These are phyloP conservation scores for Pythium sukuiense DNA, from an alignment of 352 stramenopile species.

Conservation along the genomic window DNA sequence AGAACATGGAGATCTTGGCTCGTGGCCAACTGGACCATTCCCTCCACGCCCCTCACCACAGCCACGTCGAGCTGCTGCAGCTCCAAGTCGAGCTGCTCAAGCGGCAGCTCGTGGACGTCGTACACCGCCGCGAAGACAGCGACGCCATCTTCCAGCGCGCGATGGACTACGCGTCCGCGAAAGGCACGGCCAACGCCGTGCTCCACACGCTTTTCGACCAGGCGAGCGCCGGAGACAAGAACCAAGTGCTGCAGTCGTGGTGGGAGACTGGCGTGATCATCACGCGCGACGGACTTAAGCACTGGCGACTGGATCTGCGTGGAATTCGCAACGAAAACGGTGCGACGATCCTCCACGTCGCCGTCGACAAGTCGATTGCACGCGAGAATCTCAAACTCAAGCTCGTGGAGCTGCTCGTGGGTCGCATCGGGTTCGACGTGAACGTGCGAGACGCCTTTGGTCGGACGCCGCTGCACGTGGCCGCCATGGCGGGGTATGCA, in stretches of 20 bases:
- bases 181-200: slow-evolving; percentile 72
- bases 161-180: slow-evolving; percentile 59
- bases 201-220: slow-evolving; percentile 80
- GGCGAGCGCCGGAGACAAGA: slow-evolving; percentile 50
- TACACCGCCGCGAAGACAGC: slow-evolving; percentile 63
- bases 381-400: slow-evolving; percentile 68
- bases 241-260: slow-evolving; percentile 50
- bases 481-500: slow-evolving; percentile 60
- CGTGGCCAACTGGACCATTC: slow-evolving; percentile 30
- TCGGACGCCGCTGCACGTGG: slow-evolving; percentile 69
- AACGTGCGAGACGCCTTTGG: slow-evolving; percentile 74
- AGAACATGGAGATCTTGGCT: slow-evolving; percentile 58
- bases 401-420: slow-evolving; percentile 61
- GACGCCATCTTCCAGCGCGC: slow-evolving; percentile 60
- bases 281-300: slow-evolving; percentile 70
- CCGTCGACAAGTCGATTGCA: slow-evolving; percentile 66
- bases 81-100: slow-evolving; percentile 54
- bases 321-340: slow-evolving; percentile 65
- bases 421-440: slow-evolving; percentile 69
- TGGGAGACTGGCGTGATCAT: slow-evolving; percentile 71
- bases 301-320: slow-evolving; percentile 68
- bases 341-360: slow-evolving; percentile 63
- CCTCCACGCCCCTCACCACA: not conserved
- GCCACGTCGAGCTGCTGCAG: slow-evolving; percentile 37
- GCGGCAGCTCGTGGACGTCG: slow-evolving; percentile 36